Base-by-base conservation (phyloP, 495 filamentous ascomycete genomes). In the Podospora didyma region DNA sequence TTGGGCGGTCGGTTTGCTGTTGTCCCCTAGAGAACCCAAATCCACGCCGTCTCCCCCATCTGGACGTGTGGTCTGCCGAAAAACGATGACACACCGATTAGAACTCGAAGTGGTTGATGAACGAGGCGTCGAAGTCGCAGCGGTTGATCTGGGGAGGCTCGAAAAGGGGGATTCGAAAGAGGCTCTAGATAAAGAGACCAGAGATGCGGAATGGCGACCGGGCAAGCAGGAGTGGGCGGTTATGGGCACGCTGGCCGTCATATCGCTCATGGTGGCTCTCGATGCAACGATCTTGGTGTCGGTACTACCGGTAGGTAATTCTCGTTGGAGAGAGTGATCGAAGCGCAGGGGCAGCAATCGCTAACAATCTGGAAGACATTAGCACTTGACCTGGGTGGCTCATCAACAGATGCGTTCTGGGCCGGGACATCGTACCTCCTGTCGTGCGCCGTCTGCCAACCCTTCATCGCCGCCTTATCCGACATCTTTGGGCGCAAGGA, bases 251-350 rank as follows among this genome's bases (percentile, higher is more conserved):
- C 57, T 81, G n/a, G 65, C 69, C n/a, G 19, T 79, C 37, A 64
- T 78, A 12, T 77, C 73, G 23, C 67, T 84, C 34, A 75, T 81
- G 61, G 76, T 80, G 0, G 70, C 79, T 2, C 68, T 84, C n/a
- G 81, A 84, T 53, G 75, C 79, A 2, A 80, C 78, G n/a, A 77
- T 83, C 23, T 54, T 84, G 7, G 73, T 79, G 7, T 69, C 79
- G 3, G 70, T 72, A 2, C 60, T 80, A 11, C 69, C 73, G 7
- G 71, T 75, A 42, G 65, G 64, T 46, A 16, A 10, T 9, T 2
- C 14, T 16, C 39, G 14, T 42, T 17, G 9, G 22, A 7, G 24
- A 9, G 20, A 16, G 2, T 4, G 14, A 55, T 16, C 5, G 11
- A 23, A 23, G 47, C 19, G 47, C 12, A 28, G 24, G 11, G 7